These are phyloP conservation scores for Ophiostoma sp. DNA, from an alignment of 2,329 filamentous ascomycete species.

Conservation along the genomic window DNA sequence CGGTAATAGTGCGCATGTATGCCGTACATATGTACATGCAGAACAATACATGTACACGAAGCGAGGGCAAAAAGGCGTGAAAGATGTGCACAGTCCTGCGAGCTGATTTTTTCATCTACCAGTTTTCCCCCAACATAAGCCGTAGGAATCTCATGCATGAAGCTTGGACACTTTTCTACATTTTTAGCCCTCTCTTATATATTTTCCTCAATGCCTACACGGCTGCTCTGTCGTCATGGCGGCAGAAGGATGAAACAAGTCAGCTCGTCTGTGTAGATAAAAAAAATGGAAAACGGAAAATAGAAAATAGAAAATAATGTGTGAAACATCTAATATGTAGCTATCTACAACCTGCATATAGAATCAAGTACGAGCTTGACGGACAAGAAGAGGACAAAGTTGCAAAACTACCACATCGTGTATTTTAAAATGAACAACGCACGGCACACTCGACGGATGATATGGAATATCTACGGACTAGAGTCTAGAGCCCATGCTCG, in stretches of 20 bases:
- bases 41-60: too few species aligned
- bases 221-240: background rate
- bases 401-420: slow-evolving; percentile 12
- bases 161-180: background rate
- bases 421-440: slow-evolving; percentile 6
- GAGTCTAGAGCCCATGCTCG: background rate
- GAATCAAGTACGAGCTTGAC: too few species aligned
- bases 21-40: background rate
- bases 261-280: background rate
- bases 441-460: background rate
- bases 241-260: background rate
- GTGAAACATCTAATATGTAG: background rate
- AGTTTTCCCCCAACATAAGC: background rate
- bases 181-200: background rate
- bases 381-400: background rate
- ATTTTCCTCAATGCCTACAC: background rate
- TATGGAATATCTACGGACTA: background rate
- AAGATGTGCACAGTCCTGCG: too few species aligned
- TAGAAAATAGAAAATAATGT: background rate
- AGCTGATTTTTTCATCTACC: too few species aligned
- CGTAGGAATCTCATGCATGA: background rate
- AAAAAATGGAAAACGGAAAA: background rate
- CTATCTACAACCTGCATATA: too few species aligned
- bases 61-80: too few species aligned
- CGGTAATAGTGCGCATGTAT: slow-evolving; percentile 4